Evolutionary conservation across 306 rosid genomes (phyloP).

Genomic region (Rubus idaeus): DNA sequence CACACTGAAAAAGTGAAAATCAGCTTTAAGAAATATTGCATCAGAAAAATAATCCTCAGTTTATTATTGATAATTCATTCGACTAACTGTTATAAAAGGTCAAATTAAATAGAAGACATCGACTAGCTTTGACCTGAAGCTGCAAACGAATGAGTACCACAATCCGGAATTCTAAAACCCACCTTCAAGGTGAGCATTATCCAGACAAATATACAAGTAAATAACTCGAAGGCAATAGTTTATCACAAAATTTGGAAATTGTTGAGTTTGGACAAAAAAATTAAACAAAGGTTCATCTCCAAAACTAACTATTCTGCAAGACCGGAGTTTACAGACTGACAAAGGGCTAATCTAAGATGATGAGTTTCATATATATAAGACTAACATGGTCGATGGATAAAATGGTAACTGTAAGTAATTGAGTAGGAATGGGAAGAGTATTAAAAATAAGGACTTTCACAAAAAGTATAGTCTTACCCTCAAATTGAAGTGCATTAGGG

Average conservation of each 20-base stretch:
- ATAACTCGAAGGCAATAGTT: neutral
- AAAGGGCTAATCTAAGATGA: neutral
- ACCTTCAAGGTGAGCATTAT: constrained; percentile 3
- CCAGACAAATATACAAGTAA: neutral
- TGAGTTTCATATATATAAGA: neutral
- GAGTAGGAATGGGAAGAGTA: neutral
- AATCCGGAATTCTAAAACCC: neutral
- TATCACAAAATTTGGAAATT: neutral
- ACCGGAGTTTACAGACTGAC: neutral
- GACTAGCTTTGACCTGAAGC: constrained; percentile 12
- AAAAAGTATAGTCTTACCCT: neutral
- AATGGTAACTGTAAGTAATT: neutral
- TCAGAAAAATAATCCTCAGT: constrained; percentile 11
- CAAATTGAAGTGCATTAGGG: neutral
- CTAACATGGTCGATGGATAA: neutral
- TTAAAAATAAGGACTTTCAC: neutral
- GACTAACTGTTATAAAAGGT: neutral
- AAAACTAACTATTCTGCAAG: neutral
- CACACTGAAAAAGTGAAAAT: constrained; percentile 65
- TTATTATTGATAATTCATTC: neutral
- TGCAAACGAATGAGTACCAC: neutral
- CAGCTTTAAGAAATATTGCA: constrained; percentile 11
- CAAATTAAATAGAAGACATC: constrained; percentile 1
- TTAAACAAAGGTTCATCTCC: neutral
- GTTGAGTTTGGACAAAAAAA: neutral